A percentile compares a stretch with the other conserved stretches of the same genome.
These are phyloP conservation scores for Chara braunii DNA, from an alignment of 139 green algal species.

Conservation along the genomic window DNA sequence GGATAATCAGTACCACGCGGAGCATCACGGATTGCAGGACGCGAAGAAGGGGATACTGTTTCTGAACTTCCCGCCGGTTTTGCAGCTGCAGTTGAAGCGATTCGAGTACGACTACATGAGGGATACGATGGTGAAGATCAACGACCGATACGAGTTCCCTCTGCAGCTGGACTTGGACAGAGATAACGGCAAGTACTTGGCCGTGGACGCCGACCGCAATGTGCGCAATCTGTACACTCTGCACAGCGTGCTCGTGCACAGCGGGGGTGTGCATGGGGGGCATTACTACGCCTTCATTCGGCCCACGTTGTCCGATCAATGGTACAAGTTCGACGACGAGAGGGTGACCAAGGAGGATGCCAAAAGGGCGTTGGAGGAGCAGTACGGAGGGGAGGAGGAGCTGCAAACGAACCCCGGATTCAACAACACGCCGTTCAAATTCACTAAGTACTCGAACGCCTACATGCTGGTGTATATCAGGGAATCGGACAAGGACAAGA, in stretches of 20 bases:
- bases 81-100: slow-evolving; percentile 94
- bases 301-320: slow-evolving; percentile 35
- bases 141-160: slow-evolving; percentile 89
- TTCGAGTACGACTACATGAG: slow-evolving; percentile 94
- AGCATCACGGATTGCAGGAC: slow-evolving; percentile 85
- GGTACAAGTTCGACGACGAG: slow-evolving; percentile 90
- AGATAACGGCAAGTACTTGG: slow-evolving; percentile 61
- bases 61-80: slow-evolving; percentile 78
- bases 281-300: slow-evolving; percentile 90
- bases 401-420: slow-evolving; percentile 29
- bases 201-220: slow-evolving; percentile 48
- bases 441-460: slow-evolving; percentile 75
- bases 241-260: slow-evolving; percentile 85
- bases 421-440: slow-evolving; percentile 48
- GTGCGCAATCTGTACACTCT: slow-evolving; percentile 62
- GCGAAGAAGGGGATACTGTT: slow-evolving; percentile 86
- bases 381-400: slow-evolving; percentile 81
- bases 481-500: slow-evolving; percentile 65
- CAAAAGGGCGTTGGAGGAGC: slow-evolving; percentile 70
- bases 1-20: slow-evolving; percentile 91
- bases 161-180: slow-evolving; percentile 81
- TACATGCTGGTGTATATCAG: slow-evolving; percentile 99
- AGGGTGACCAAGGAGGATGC: slow-evolving; percentile 65
- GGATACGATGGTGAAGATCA: slow-evolving; percentile 79
- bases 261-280: slow-evolving; percentile 83